Evolutionary conservation across 1,284 basidiomycete genomes (phyloP), one percentile per base, ranked within the genome.

Genomic region (Malassezia sympodialis): DNA sequence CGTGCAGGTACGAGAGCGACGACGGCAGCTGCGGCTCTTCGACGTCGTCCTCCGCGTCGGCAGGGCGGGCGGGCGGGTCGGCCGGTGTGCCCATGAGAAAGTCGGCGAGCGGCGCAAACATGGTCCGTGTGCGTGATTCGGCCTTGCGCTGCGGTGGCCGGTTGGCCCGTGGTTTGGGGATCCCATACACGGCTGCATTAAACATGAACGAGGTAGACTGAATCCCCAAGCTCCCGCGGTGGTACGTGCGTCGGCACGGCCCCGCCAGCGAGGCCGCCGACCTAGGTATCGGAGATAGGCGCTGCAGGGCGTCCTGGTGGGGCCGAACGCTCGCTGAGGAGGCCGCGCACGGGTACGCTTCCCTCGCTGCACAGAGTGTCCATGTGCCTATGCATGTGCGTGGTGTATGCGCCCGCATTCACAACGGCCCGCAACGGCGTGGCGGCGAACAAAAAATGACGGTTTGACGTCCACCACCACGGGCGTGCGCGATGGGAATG

Each of bases 151-250:
- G 27, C 41, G 59, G 62, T 15, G 32, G 37, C 10, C 37, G 37
- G 19, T 39, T 21, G 12, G 37, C 37, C 52, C 53, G 60, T 57
- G 61, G 50, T 49, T 78, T 78, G 1, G 77, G 77, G 17, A 78
- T 78, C 7, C 77, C 77, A 50, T 74, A 77, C 6, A 77, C 77
- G n/a, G 76, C 77, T 45, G 68, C 62, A 47, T 67, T 55, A 31
- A 74, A 73, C n/a, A 56, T 32, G 15, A 35, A 39, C n/a, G 23
- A 21, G 17, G 23, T 26, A 3, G 32, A 23, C n/a, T 49, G 46
- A 5, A 23, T 37, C 4, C 34, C 46, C 26, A n/a, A 49, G 34
- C 27, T 35, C 17, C 19, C 34, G 27, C 27, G 30, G 31, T 34
- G 12, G 30, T 31, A 46, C 27, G 34, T 34, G n/a, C 30, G 44